Evolutionary conservation across 208 protist species (phyloP), one percentile per base, ranked within the genome.

Genomic region (Naegleria fowleri): DNA sequence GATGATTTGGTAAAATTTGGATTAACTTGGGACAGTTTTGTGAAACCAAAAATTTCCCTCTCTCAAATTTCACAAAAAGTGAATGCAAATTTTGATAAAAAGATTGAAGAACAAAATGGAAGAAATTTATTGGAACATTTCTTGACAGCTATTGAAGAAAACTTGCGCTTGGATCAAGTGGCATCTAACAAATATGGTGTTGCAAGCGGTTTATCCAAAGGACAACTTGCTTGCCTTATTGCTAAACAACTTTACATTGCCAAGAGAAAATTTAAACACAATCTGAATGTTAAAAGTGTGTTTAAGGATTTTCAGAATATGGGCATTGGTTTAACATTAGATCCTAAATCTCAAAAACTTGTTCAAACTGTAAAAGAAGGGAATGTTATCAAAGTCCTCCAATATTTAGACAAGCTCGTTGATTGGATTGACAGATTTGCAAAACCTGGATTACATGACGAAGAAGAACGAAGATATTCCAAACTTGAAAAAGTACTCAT

Each of bases 391-490:
- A 79, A 79, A 9, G 67, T 79, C 36, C 6, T 79, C 6, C 25
- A 79, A 36, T 13, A 36, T 29, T 36, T 79, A 13, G 67, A 79
- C 2, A 79, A 79, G 25, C 5, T 79, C 19, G 9, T 79, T 19
- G 67, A 36, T 79, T 79, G 67, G 67, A 36, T 79, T 79, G 67
- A 79, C 29, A 79, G 67, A 79, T 79, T 36, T 79, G 67, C 67
- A 25, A 79, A 36, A 79, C 29, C 16, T 36, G 25, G 25, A 19
- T 36, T 79, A 33, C 6, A 11, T 36, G 29, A 79, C 0, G 67
- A 79, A 36, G 67, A 79, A 79, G 67, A 25, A 25, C 13, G n/a
- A 79, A 29, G 67, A 79, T 79, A 79, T 36, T 19, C 6, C 9
- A 79, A 79, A 79, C 0, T 79, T 15, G 55, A 67, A 67, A 79